Conservation (phyloP, 495 filamentous ascomycete genomes). For the Xylaria castorea region DNA sequence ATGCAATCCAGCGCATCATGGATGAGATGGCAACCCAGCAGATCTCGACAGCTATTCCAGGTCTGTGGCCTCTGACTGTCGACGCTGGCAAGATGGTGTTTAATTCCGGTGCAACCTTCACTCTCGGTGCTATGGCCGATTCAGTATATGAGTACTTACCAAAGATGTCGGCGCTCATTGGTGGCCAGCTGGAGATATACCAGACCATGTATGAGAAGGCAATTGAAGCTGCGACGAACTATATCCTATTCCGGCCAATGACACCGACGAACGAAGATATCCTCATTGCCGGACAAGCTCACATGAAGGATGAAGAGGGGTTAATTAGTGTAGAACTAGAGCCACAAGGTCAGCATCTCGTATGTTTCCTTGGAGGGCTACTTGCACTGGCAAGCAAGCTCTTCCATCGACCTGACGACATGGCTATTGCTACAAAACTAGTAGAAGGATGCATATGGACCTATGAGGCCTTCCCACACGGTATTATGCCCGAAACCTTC, state of each 20-base stretch:
- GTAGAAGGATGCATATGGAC: conserved; percentile 83
- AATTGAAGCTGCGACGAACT: conserved; percentile 64
- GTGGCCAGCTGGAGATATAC: conserved; percentile 71
- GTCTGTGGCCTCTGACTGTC: conserved; percentile 80
- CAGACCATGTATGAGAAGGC: conserved; percentile 69
- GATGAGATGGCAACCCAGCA: conserved; percentile 75
- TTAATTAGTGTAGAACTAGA: conserved; percentile 8
- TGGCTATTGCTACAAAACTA: conserved; percentile 71
- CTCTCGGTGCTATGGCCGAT: conserved; percentile 75
- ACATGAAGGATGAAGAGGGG: conserved; percentile 31
- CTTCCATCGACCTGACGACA: conserved; percentile 66
- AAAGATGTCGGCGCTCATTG: conserved; percentile 66
- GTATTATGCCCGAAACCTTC: conserved; percentile 80
- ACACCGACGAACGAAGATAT: conserved; percentile 65
- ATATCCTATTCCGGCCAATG: conserved; percentile 67
- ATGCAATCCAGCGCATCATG: conserved; percentile 80
- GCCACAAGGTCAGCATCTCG: conserved; percentile 38
- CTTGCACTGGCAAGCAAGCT: conserved; percentile 74
- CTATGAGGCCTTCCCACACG: conserved; percentile 70
- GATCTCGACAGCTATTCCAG: conserved; percentile 70
- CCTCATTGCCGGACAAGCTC: conserved; percentile 60
- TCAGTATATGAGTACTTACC: conserved; percentile 85
- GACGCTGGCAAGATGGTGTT: conserved; percentile 54
- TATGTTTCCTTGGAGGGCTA: conserved; percentile 80
- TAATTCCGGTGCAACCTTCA: conserved; percentile 55